Conservation (phyloP, 805 yeast species). For the Zygosaccharomyces gambellarensis region DNA sequence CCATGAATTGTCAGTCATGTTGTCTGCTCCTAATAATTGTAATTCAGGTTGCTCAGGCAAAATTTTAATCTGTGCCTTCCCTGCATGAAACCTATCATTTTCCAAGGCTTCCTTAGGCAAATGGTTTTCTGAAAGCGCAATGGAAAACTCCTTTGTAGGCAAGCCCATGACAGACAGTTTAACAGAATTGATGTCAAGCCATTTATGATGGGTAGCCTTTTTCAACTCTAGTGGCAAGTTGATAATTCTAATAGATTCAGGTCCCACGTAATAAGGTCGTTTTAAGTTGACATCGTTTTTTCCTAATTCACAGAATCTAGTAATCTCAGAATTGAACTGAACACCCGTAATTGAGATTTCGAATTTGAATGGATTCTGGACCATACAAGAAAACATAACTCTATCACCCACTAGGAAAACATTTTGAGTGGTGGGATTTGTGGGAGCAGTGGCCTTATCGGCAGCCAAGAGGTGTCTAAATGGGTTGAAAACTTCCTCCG, state of each 20-base stretch:
- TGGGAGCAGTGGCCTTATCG: conserved; percentile 10
- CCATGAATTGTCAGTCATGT: conserved; percentile 23
- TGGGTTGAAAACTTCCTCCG: conserved; percentile 56
- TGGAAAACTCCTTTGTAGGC: conserved; percentile 15
- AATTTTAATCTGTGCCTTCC: conserved; percentile 15
- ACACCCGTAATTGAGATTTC: conserved; percentile 57
- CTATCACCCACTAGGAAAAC: conserved; percentile 54
- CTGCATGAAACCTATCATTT: conserved; percentile 9
- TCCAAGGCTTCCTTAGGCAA: neutral
- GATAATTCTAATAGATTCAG: conserved; percentile 38
- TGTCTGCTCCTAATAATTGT: conserved; percentile 24
- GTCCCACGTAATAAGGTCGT: conserved; percentile 35
- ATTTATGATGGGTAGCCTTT: conserved; percentile 14
- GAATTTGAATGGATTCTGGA: conserved; percentile 80
- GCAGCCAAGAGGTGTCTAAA: conserved; percentile 25
- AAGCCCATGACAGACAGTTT: conserved; percentile 25
- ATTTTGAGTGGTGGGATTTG: conserved; percentile 15
- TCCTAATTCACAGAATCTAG: conserved; percentile 25
- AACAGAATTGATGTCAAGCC: conserved; percentile 15
- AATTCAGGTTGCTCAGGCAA: conserved; percentile 32
- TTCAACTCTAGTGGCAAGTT: conserved; percentile 25
- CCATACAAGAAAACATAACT: conserved; percentile 48
- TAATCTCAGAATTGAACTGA: conserved; percentile 33
- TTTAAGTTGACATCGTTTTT: conserved; percentile 13
- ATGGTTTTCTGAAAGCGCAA: conserved; percentile 15